Conservation (phyloP, 2,329 filamentous ascomycete species). For the Triangularia verruculosa region DNA sequence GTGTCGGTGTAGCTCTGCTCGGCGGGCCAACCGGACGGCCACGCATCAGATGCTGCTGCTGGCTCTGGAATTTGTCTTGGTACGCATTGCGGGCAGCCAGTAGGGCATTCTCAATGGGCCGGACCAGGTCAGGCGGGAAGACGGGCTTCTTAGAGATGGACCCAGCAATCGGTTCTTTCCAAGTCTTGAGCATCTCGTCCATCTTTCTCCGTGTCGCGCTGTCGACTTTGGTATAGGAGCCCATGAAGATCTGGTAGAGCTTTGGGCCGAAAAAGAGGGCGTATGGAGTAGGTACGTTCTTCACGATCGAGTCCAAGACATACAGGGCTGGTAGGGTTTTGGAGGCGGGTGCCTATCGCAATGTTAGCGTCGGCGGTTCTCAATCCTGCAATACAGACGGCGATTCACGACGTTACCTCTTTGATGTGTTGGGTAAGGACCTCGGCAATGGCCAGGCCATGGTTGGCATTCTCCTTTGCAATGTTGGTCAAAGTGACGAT, state of each 20-base stretch:
- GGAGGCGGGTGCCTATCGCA: slow-evolving; percentile 70
- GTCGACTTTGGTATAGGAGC: slow-evolving; percentile 88
- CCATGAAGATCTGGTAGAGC: slow-evolving; percentile 93
- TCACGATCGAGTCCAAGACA: slow-evolving; percentile 95
- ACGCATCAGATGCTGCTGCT: slow-evolving; percentile 53
- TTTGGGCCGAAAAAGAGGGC: slow-evolving; percentile 91
- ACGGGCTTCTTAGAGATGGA: slow-evolving; percentile 91
- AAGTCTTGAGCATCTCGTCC: slow-evolving; percentile 96
- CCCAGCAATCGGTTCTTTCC: slow-evolving; percentile 94
- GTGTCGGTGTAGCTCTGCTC: slow-evolving; percentile 72
- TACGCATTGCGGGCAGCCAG: slow-evolving; percentile 71
- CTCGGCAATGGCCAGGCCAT: slow-evolving; percentile 88
- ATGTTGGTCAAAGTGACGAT: slow-evolving; percentile 98
- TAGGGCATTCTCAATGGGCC: slow-evolving; percentile 89
- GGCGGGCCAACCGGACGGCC: slow-evolving; percentile 50
- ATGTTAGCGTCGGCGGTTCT: slow-evolving; percentile 25
- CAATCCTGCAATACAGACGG: not conserved
- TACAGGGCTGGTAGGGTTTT: slow-evolving; percentile 96
- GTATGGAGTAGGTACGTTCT: slow-evolving; percentile 97
- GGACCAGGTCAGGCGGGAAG: slow-evolving; percentile 81
- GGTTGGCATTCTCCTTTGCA: slow-evolving; percentile 93
- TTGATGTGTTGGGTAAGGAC: slow-evolving; percentile 91
- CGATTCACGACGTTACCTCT: slow-evolving; percentile 57
- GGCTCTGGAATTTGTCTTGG: slow-evolving; percentile 53
- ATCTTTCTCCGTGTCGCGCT: slow-evolving; percentile 79